Conservation (phyloP, 495 filamentous ascomycete species). For the Lasiosphaeris hirsuta region DNA sequence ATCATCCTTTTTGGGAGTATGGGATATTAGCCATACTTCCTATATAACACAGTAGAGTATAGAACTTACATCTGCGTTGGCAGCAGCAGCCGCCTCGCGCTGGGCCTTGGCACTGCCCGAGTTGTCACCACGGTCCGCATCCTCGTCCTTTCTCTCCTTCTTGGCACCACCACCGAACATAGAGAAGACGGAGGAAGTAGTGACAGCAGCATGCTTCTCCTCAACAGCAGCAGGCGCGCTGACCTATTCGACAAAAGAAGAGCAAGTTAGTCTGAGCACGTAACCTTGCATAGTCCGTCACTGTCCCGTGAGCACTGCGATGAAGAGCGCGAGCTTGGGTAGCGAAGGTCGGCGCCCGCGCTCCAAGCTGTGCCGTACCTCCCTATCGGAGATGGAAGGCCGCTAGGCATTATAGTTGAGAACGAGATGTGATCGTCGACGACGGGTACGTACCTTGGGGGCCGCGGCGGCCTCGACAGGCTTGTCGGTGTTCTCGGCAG, state of each 20-base stretch:
- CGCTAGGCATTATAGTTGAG: no score
- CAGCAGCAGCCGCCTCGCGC: slow-evolving; percentile 57
- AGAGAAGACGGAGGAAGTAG: slow-evolving; percentile 67
- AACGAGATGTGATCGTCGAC: no score
- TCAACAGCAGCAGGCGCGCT: slow-evolving; percentile 12
- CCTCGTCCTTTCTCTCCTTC: slow-evolving; percentile 73
- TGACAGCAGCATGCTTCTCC: slow-evolving; percentile 31
- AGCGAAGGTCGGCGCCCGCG: no score
- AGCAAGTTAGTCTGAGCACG: no score
- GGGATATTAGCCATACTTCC: slow-evolving; percentile 12
- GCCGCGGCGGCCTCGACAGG: slow-evolving; percentile 29
- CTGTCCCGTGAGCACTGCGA: no score
- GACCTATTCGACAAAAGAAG: no score
- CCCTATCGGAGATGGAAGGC: no score
- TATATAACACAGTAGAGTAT: background rate
- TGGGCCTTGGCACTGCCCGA: slow-evolving; percentile 84
- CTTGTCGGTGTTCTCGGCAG: slow-evolving; percentile 40
- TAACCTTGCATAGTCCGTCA: no score
- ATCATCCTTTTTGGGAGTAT: slow-evolving; percentile 47
- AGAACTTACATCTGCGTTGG: slow-evolving; percentile 38
- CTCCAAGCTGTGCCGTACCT: no score
- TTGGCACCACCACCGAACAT: slow-evolving; percentile 98
- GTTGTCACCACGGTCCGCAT: slow-evolving; percentile 67
- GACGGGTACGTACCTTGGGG: slow-evolving; percentile 1
- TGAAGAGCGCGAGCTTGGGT: no score